Evolutionary conservation across 1,139 yeast genomes (phyloP), one percentile per base, ranked within the genome.

Genomic region (Petasospora fabianii): DNA sequence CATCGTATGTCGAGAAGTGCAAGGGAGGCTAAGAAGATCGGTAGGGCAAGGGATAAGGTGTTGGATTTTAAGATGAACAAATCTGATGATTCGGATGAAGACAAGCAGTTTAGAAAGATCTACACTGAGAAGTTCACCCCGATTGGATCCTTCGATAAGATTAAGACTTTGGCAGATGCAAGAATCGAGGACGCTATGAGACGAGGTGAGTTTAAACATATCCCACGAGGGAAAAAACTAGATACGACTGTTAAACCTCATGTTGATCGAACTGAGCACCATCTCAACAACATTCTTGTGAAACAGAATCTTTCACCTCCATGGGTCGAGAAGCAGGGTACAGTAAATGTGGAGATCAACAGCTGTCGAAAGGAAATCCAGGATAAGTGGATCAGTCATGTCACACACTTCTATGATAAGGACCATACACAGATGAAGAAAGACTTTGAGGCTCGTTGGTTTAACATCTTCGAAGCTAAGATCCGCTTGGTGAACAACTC

Each of bases 301-400:
- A 74, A 76, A 32, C 96, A 87, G 58, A 88, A 85, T 34, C 80
- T 84, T 0, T 66, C 80, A 10, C 96, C 96, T 0, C 94, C 95
- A 0, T 87, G 96, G 96, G 80, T 87, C 24, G 95, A 86, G 52
- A 78, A 75, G 39, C 96, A 87, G 59, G 74, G 77, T 33, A 69
- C 73, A 4, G 71, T 85, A 5, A 73, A 71, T 21, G 47, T 54
- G 2, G 73, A 71, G 27, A 67, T 83, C 5, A 55, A 50, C 1
- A 53, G 55, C 1, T 75, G 84, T 41, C 59, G 87, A 35, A 40
- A 48, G 0, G 67, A 64, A 24, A 38, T 81, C 24, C 73, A 69
- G 33, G 46, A 55, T 5, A 61, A 64, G 32, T 77, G 83, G 34
- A 60, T 60, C 12, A 38, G 41, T 13, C 54, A 59, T 36, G 51